These are phyloP conservation scores for Hypoxylon sp. DNA, from an alignment of 2,329 filamentous ascomycete genomes.

Conservation along the genomic window DNA sequence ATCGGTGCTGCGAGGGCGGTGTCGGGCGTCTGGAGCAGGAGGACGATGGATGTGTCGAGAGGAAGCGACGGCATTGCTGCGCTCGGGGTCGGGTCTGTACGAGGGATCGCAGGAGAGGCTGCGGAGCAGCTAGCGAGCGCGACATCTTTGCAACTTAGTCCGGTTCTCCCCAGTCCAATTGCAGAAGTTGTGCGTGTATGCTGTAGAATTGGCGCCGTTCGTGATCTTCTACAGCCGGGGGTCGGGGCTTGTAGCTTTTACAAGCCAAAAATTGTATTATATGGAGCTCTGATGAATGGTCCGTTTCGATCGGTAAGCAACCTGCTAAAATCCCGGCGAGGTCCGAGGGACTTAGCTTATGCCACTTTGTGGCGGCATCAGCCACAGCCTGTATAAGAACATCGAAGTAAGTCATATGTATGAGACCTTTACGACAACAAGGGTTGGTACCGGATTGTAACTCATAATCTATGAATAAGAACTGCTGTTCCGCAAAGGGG, in stretches of 20 bases:
- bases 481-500: neutral
- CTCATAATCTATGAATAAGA: neutral
- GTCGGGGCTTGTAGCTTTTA: neutral
- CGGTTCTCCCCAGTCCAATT: neutral
- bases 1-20: conserved; percentile 9
- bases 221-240: neutral
- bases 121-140: conserved; percentile 42
- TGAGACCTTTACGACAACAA: neutral
- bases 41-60: conserved; percentile 38
- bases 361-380: conserved; percentile 45
- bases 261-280: conserved; percentile 31
- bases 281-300: conserved; percentile 35
- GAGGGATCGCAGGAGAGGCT: conserved; percentile 47
- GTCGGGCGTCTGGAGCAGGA: conserved; percentile 30
- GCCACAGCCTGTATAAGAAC: conserved; percentile 31
- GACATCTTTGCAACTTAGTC: conserved; percentile 44
- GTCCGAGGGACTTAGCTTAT: conserved; percentile 24
- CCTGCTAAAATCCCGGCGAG: conserved; percentile 10
- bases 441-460: neutral
- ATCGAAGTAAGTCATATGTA: neutral
- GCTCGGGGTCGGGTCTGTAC: conserved; percentile 28
- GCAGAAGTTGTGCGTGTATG: neutral
- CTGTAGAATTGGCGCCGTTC: neutral
- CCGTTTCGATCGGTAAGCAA: conserved; percentile 8
- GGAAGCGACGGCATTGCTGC: conserved; percentile 44